Base-by-base conservation (phyloP, 75 land plant species). In the Adiantum capillusveneris region DNA sequence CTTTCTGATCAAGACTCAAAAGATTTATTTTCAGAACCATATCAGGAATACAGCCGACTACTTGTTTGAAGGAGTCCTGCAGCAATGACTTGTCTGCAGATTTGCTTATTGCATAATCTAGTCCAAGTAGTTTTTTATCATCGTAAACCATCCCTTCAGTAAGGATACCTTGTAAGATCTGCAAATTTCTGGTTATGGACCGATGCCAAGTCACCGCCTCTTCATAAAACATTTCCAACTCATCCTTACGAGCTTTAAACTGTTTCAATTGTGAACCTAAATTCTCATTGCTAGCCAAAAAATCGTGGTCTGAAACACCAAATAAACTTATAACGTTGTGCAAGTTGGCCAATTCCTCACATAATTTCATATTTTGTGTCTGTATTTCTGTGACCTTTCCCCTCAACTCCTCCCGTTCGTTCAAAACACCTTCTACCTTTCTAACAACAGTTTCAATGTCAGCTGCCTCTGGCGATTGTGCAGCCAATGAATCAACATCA, bases 221-320 rank as follows among this genome's bases (percentile, higher is more conserved):
- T 53, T 53, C 16, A 13, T 24, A 26, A 26, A 53, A 53, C 2
- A 53, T 22, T 53, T 53, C 55, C 14, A 53, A 13, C 25, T 53
- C 55, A 22, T 53, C 55, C 29, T 26, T 26, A 5, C 55, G 25
- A 3, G 55, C 25, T 53, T 53, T 53, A 13, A 25, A 19, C 9
- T 53, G 25, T 26, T 53, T 53, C 25, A 53, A 24, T 25, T 53
- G 28, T 24, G 55, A 24, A 14, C 2, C 13, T 13, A 53, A 53
- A 26, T 14, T 53, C 2, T 22, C 55, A 53, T 24, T 22, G 5
- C 2, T 26, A 27, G 3, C 25, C 16, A 12, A 7, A 53, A 2
- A 5, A 3, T 26, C 9, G 13, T 25, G 2, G 24, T 19, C 28
- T 19, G 25, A 2, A 25, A 53, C 14, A 53, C 24, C 55, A 53